Percentiles rank a stretch among this genome's conserved stretches.
These are phyloP conservation scores for Phycomyces blakesleeanus DNA, from an alignment of 192 early-diverging fungal species.

Conservation along the genomic window DNA sequence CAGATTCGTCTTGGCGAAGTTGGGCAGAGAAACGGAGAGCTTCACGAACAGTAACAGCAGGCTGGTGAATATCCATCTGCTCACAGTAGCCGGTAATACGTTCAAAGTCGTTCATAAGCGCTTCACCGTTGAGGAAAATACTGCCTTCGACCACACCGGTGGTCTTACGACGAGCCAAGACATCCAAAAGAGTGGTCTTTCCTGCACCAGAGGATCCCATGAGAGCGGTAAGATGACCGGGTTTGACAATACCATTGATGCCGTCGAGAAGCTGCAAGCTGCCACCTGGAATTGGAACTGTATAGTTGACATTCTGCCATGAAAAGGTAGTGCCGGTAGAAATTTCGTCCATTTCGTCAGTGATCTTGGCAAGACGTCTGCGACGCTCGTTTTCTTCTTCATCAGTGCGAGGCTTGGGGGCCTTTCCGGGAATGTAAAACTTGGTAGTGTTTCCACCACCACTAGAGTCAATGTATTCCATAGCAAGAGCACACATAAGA, in stretches of 20 bases:
- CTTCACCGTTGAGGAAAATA: slow-evolving; percentile 51
- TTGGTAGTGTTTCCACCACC: slow-evolving; percentile 52
- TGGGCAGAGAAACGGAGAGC: slow-evolving; percentile 79
- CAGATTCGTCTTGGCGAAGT: slow-evolving; percentile 61
- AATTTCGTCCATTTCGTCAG: slow-evolving; percentile 31
- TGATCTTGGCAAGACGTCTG: slow-evolving; percentile 23
- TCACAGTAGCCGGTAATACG: slow-evolving; percentile 77
- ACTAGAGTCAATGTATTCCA: slow-evolving; percentile 64
- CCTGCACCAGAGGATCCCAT: slow-evolving; percentile 93
- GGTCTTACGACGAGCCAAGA: slow-evolving; percentile 76
- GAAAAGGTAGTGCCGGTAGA: slow-evolving; percentile 48
- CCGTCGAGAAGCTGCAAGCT: slow-evolving; percentile 64
- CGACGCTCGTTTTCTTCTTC: slow-evolving; percentile 34
- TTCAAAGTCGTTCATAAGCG: slow-evolving; percentile 50
- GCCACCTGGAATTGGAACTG: slow-evolving; percentile 59
- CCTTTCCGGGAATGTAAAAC: slow-evolving; percentile 41
- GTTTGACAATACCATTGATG: slow-evolving; percentile 65
- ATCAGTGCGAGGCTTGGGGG: slow-evolving; percentile 19
- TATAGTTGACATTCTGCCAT: slow-evolving; percentile 67
- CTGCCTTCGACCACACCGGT: slow-evolving; percentile 58
- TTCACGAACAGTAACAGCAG: slow-evolving; percentile 89
- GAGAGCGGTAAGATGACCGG: slow-evolving; percentile 80
- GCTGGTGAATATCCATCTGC: slow-evolving; percentile 85
- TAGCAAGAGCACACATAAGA: slow-evolving; percentile 39
- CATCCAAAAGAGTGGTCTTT: slow-evolving; percentile 75